Conservation (phyloP, 768 basidiomycete genomes). For the Neoboletus magnificus region DNA sequence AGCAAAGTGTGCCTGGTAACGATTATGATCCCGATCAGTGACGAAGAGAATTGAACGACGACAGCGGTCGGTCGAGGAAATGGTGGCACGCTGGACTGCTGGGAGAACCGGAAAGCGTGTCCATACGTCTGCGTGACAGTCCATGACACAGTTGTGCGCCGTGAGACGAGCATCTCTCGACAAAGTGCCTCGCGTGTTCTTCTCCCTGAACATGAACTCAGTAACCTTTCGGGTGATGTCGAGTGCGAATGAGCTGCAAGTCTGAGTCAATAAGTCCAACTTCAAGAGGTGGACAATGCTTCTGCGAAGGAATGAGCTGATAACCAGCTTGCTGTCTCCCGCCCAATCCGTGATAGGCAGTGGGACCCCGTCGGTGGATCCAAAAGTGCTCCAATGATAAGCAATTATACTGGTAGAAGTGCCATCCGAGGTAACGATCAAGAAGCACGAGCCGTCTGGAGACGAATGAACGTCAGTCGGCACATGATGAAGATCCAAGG, state of each 20-base stretch:
- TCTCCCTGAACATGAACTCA: slow-evolving; percentile 56
- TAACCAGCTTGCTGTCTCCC: slow-evolving; percentile 22
- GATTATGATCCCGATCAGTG: slow-evolving; percentile 33
- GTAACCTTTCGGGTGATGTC: slow-evolving; percentile 55
- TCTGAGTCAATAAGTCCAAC: slow-evolving; percentile 32
- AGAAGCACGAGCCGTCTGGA: slow-evolving; percentile 54
- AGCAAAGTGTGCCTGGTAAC: slow-evolving; percentile 41
- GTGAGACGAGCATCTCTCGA: slow-evolving; percentile 22
- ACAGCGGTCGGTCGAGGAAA: slow-evolving; percentile 32
- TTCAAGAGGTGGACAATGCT: slow-evolving; percentile 42
- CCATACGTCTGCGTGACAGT: slow-evolving; percentile 57
- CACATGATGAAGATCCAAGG: slow-evolving; percentile 35
- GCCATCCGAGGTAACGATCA: slow-evolving; percentile 30
- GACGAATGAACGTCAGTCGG: slow-evolving; percentile 41
- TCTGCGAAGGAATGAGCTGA: slow-evolving; percentile 47
- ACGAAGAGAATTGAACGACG: slow-evolving; percentile 43
- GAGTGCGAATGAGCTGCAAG: slow-evolving; percentile 44
- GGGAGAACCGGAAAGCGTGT: slow-evolving; percentile 56
- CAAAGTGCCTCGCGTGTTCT: slow-evolving; percentile 24
- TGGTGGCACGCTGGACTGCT: slow-evolving; percentile 44
- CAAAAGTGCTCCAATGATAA: slow-evolving; percentile 60
- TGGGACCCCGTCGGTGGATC: slow-evolving; percentile 43
- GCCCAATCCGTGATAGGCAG: slow-evolving; percentile 33
- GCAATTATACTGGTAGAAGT: slow-evolving; percentile 28
- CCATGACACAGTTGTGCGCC: slow-evolving; percentile 47